Evolutionary conservation across 371 early-diverging fungal species (phyloP).

Genomic region (Mortierella sp.): DNA sequence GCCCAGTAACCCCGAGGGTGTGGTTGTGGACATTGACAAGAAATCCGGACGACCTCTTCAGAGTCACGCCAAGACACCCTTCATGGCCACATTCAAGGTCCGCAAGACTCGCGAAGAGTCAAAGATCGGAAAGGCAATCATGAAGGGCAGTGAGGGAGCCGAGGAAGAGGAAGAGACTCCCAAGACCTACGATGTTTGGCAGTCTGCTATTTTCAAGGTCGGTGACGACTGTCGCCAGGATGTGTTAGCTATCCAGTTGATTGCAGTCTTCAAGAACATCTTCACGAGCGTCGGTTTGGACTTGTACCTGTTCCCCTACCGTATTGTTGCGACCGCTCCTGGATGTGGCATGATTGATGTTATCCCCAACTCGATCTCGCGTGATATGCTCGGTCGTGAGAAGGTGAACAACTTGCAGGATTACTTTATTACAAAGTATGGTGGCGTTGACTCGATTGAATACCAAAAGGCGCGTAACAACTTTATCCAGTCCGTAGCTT

Average conservation of each 20-base stretch:
- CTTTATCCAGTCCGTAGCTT: conserved; percentile 97
- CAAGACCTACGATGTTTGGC: conserved; percentile 67
- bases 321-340: conserved; percentile 97
- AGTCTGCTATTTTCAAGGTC: conserved; percentile 98
- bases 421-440: conserved; percentile 96
- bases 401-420: conserved; percentile 97
- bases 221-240: conserved; percentile 99
- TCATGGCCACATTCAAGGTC: conserved; percentile 98
- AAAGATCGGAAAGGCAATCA: conserved; percentile 66
- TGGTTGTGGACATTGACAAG: conserved; percentile 95
- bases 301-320: conserved; percentile 97
- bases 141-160: conserved; percentile 53
- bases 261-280: conserved; percentile 97
- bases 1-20: conserved; percentile 97
- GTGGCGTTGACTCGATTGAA: conserved; percentile 89
- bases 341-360: conserved; percentile 99
- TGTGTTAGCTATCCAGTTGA: conserved; percentile 97
- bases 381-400: conserved; percentile 99
- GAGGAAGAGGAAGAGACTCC: conserved; percentile 52
- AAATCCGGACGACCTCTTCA: conserved; percentile 97
- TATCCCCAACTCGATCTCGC: conserved; percentile 97
- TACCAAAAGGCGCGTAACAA: conserved; percentile 95
- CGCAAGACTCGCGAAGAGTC: conserved; percentile 67
- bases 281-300: conserved; percentile 93
- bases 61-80: conserved; percentile 99